These are phyloP conservation scores for Capsicum baccatum DNA, from an alignment of 257 asterid genomes.

Conservation along the genomic window DNA sequence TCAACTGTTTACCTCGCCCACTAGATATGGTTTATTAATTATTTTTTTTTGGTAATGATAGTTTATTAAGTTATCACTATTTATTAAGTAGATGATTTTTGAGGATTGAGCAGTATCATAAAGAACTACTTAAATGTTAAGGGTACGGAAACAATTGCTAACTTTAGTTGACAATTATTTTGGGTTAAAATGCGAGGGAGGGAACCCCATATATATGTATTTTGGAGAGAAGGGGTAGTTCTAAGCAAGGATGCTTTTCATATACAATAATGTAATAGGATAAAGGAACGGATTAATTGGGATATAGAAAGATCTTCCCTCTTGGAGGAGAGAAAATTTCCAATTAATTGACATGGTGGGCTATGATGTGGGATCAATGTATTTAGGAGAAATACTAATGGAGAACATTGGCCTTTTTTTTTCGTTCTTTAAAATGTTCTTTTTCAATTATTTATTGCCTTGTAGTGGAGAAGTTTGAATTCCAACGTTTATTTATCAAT, in stretches of 20 bases:
- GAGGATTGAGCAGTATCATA: neutral
- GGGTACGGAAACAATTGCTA: neutral
- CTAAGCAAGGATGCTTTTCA: neutral
- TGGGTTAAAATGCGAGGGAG: neutral
- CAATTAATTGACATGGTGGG: neutral
- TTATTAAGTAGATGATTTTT: neutral
- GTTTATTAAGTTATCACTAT: no score
- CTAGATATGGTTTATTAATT: no score
- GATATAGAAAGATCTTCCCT: neutral
- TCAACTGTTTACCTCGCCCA: neutral
- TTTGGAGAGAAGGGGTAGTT: neutral
- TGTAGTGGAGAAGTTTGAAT: constrained; percentile 14
- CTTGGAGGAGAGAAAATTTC: constrained; percentile 11
- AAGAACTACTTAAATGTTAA: neutral
- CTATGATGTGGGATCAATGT: constrained; percentile 7
- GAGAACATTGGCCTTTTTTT: neutral
- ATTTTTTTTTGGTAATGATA: no score
- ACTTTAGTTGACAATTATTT: neutral
- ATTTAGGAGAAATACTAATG: constrained; percentile 6
- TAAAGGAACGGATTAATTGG: neutral
- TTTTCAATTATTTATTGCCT: neutral
- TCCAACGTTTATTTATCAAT: neutral
- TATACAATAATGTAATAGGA: neutral
- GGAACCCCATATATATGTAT: neutral
- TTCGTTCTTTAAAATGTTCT: neutral